Evolutionary conservation across 2,329 filamentous ascomycete species (phyloP).

Genomic region (Pyrenophora graminea): DNA sequence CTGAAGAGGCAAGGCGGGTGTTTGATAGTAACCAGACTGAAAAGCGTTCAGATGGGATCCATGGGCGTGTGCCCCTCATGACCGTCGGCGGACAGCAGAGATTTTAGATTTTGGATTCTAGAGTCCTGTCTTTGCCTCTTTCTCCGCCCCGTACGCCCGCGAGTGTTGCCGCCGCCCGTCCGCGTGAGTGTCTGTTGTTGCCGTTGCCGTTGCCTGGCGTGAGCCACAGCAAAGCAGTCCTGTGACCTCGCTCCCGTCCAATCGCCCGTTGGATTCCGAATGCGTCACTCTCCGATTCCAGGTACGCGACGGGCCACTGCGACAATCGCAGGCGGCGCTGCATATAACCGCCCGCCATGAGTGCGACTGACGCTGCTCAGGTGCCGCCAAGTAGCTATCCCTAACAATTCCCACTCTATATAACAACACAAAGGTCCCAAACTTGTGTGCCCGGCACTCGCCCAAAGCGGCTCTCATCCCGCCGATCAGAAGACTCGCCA

Average conservation of each 20-base stretch:
- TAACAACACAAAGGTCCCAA: conserved; percentile 8
- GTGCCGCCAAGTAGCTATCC: conserved; percentile 5
- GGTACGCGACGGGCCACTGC: conserved; percentile 26
- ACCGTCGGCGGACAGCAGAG: conserved; percentile 10
- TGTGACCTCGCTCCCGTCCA: conserved; percentile 24
- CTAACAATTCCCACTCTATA: not conserved
- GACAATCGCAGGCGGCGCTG: conserved; percentile 14
- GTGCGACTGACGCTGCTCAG: conserved; percentile 25
- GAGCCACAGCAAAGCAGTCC: conserved; percentile 8
- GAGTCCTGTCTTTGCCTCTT: not conserved
- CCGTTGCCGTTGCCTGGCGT: conserved; percentile 2
- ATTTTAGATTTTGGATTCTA: conserved; percentile 16
- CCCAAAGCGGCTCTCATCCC: conserved; percentile 26
- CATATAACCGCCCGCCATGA: conserved; percentile 18
- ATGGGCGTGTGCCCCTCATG: conserved; percentile 14
- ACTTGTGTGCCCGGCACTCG: conserved; percentile 7
- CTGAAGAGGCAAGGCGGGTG: conserved; percentile 14
- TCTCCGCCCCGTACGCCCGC: not conserved
- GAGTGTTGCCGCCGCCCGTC: not conserved
- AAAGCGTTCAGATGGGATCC: conserved; percentile 9
- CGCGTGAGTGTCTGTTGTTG: conserved; percentile 6
- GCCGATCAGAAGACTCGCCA: conserved; percentile 12
- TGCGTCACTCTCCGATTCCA: conserved; percentile 34
- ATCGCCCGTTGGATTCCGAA: conserved; percentile 32
- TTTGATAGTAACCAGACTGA: conserved; percentile 5